Base-by-base conservation (phyloP, 495 filamentous ascomycete species). In the Podospora conica region DNA sequence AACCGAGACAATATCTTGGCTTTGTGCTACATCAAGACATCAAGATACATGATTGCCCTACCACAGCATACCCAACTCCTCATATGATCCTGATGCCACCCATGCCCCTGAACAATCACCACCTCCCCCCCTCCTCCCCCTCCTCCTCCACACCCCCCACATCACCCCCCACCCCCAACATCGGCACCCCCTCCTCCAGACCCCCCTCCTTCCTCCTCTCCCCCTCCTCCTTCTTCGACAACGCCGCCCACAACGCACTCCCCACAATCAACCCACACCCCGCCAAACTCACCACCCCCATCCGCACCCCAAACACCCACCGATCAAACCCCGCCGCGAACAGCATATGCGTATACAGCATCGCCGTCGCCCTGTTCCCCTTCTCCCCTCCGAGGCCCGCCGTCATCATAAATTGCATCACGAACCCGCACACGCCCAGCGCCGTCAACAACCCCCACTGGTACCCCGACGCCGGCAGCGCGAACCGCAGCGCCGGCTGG, bases 301-400 rank as follows among this genome's bases (percentile, higher is more conserved):
- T 88, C 15, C 81, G 85, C 24, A 83, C 85, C 1, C 90, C 89
- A 81, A 89, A 97, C 12, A 97, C 78, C 58, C 89, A 78, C 64
- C 87, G 86, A 73, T 98, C 94, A 71, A 92, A 93, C 15, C 84
- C 84, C 18, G 96, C 79, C 11, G 94, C 93, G 74, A 96, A 97
- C 40, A 98, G 74, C 90, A 98, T 94, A 74, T 96, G 90, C 55
- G 87, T 91, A 73, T 96, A 98, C 4, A 91, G 80, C 91, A 97
- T 96, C 22, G 89, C 91, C 6, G 90, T 96, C 3, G 93, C 93
- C 23, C 90, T 83, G 22, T 87, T 87, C 8, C 86, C 86, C 63
- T 77, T 79, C 64, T 83, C 91, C 21, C 87, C 84, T 56, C 88
- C 83, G 68, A 98, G 74, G 0, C 93, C 93, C 1, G 86, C 83